These are phyloP conservation scores for Cotoneaster glaucophyllus DNA, from an alignment of 306 rosid genomes.

Conservation along the genomic window DNA sequence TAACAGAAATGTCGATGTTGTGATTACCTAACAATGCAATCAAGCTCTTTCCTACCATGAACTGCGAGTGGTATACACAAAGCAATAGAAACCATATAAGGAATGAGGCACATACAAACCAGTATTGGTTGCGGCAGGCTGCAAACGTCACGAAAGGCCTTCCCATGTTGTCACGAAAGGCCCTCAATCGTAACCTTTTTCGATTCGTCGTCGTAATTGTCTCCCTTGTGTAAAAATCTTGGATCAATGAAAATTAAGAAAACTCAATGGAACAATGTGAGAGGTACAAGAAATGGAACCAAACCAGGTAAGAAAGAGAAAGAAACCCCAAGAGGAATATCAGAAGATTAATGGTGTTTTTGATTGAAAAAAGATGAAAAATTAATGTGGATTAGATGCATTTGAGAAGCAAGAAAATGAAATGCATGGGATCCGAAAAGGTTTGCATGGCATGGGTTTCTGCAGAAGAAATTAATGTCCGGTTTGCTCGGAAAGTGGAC, in stretches of 20 bases:
- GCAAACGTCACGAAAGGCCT: conserved; percentile 4
- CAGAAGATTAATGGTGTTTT: background rate
- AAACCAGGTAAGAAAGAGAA: background rate
- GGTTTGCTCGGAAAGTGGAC: background rate
- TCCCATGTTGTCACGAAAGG: conserved; percentile 10
- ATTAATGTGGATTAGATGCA: background rate
- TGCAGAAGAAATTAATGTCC: background rate
- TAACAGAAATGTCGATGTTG: background rate
- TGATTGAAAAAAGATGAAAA: background rate
- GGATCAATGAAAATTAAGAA: background rate
- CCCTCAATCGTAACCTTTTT: background rate
- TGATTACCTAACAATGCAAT: background rate
- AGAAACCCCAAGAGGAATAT: background rate
- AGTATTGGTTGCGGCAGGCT: conserved; percentile 5
- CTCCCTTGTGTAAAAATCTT: background rate
- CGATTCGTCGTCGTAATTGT: background rate
- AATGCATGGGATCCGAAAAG: background rate
- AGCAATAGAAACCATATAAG: conserved; percentile 23
- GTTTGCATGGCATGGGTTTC: background rate
- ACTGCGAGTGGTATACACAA: conserved; percentile 10
- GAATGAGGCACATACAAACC: conserved; percentile 24
- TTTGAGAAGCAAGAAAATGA: background rate
- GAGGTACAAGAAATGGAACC: background rate
- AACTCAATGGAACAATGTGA: background rate
- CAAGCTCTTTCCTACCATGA: background rate